These are phyloP conservation scores for Stenocarpella maydis DNA, from an alignment of 2,329 filamentous ascomycete genomes.

Conservation along the genomic window DNA sequence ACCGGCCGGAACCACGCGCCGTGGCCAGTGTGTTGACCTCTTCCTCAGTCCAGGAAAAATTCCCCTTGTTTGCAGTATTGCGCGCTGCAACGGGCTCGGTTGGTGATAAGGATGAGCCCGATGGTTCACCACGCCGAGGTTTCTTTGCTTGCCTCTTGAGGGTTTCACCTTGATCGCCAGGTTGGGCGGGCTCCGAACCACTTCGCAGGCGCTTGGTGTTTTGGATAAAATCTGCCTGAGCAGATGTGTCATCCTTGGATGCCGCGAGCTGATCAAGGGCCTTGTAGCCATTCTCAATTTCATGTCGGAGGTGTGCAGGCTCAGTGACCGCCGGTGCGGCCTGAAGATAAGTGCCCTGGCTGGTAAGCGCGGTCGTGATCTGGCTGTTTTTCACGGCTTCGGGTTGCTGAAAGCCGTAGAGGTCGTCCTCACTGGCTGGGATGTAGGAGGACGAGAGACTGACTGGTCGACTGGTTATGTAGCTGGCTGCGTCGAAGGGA, in stretches of 20 bases:
- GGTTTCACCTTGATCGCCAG: not conserved
- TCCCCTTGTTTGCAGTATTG: not conserved
- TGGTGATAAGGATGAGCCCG: too few species aligned
- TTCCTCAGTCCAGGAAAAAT: not conserved
- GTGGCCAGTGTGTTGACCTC: not conserved
- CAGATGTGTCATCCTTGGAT: not conserved
- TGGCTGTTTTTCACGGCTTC: too few species aligned
- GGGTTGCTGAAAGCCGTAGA: not conserved
- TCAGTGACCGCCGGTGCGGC: rapidly evolving
- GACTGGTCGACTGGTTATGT: not conserved
- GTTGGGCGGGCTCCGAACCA: not conserved
- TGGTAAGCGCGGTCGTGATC: rapidly evolving
- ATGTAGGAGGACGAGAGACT: not conserved
- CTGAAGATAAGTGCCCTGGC: rapidly evolving
- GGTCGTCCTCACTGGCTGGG: not conserved
- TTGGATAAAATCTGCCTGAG: not conserved
- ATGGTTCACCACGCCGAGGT: not conserved
- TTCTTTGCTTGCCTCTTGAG: not conserved
- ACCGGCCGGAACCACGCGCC: not conserved
- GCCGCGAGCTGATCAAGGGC: not conserved
- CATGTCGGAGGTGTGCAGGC: not conserved
- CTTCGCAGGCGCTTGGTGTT: not conserved
- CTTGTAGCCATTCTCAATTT: not conserved
- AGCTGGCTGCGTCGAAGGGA: not conserved
- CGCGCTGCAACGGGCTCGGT: too few species aligned